These are phyloP conservation scores for Amphirosellinia nigrospora DNA, from an alignment of 495 filamentous ascomycete species.

Conservation along the genomic window DNA sequence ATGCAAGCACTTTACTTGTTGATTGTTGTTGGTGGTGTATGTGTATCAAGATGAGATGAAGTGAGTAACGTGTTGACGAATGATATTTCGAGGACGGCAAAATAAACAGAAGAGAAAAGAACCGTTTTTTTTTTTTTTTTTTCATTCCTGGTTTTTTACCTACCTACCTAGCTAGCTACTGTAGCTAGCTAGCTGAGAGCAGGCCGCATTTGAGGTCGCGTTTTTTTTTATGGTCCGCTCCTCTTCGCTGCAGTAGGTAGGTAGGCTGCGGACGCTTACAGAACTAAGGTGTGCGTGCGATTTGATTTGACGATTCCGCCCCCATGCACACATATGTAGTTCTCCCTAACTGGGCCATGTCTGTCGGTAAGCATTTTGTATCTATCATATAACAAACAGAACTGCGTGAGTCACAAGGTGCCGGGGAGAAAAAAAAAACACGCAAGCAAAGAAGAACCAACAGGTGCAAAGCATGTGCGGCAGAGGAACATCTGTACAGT, in stretches of 20 bases:
- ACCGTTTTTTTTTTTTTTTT: no score
- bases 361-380: slow-evolving; percentile 11
- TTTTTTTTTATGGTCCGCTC: slow-evolving; percentile 3
- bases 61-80: slow-evolving; percentile 6
- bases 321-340: neutral
- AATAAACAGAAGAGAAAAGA: slow-evolving; percentile 15
- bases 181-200: neutral
- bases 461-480: slow-evolving; percentile 18
- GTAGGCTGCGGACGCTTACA: slow-evolving; percentile 17
- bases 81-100: slow-evolving; percentile 1
- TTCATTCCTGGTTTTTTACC: neutral
- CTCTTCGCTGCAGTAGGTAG: slow-evolving; percentile 18
- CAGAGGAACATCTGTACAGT: neutral
- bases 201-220: slow-evolving; percentile 28
- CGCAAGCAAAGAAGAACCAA: neutral
- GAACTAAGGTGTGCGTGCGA: neutral
- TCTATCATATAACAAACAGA: neutral
- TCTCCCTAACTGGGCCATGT: neutral
- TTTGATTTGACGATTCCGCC: slow-evolving; percentile 10
- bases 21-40: slow-evolving; percentile 1
- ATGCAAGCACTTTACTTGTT: neutral
- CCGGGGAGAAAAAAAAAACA: no score
- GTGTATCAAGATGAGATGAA: no score
- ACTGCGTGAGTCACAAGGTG: slow-evolving; percentile 10
- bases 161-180: neutral